Conservation (phyloP, 805 yeast genomes). For the Myxozyma lipomycoides region DNA sequence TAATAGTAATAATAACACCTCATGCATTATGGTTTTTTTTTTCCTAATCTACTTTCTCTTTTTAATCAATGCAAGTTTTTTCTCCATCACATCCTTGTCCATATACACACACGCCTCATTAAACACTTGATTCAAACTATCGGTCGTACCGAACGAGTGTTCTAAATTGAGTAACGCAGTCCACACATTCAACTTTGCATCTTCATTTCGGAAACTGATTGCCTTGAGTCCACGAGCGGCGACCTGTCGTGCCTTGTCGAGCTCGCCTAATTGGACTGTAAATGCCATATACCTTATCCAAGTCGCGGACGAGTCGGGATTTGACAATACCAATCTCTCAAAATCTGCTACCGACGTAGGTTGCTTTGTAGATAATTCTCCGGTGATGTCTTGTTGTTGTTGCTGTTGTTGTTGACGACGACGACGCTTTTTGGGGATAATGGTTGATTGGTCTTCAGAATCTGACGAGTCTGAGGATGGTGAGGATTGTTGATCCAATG, state of each 20-base stretch:
- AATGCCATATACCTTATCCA: constrained; percentile 99
- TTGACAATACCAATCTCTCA: constrained; percentile 85
- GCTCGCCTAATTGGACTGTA: constrained; percentile 89
- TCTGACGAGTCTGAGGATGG: constrained; percentile 36
- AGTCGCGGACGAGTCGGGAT: constrained; percentile 85
- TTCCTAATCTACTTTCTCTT: too few relatives aligned
- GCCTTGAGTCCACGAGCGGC: constrained; percentile 90
- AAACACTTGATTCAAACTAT: constrained; percentile 73
- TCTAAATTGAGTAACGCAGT: constrained; percentile 91
- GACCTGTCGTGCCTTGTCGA: constrained; percentile 90
- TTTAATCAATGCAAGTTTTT: constrained; percentile 16
- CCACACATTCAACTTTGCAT: constrained; percentile 92
- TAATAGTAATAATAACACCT: too few relatives aligned
- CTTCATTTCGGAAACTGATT: constrained; percentile 85
- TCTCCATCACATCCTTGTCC: constrained; percentile 57
- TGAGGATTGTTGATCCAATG: constrained; percentile 61
- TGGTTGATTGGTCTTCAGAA: constrained; percentile 31
- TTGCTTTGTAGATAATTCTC: constrained; percentile 72
- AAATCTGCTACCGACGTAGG: constrained; percentile 92
- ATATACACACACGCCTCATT: constrained; percentile 82
- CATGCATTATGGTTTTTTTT: too few relatives aligned
- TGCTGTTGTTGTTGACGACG: constrained; percentile 47
- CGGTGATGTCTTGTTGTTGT: constrained; percentile 86
- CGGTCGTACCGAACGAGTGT: constrained; percentile 85
- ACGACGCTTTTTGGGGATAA: constrained; percentile 37